Evolutionary conservation across 352 stramenopile species (phyloP).

Genomic region (Globisporangium irregulare): DNA sequence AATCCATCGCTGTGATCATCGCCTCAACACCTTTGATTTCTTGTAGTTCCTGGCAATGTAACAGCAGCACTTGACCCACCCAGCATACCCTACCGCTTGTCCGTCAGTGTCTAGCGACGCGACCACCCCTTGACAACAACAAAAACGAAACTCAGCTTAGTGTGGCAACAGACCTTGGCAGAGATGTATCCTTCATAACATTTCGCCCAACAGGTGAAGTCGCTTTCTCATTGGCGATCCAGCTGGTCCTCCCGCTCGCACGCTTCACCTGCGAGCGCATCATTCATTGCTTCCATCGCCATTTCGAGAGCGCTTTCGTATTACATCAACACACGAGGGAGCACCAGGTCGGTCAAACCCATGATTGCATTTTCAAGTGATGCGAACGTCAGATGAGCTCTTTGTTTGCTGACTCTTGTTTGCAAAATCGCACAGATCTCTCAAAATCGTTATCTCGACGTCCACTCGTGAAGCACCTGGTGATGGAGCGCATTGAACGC

Average conservation of each 20-base stretch:
- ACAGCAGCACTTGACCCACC: background rate
- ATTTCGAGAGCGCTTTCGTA: background rate
- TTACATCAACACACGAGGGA: background rate
- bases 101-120: background rate
- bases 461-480: constrained; percentile 47
- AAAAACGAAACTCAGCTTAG: background rate
- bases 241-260: no score
- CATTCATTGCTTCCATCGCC: background rate
- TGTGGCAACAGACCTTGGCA: background rate
- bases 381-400: no score
- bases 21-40: background rate
- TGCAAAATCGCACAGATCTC: background rate
- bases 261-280: background rate
- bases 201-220: background rate
- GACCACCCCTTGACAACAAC: background rate
- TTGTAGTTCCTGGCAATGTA: constrained; percentile 1
- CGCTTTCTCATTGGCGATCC: background rate
- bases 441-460: constrained; percentile 2
- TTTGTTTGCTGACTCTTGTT: no score
- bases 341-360: no score
- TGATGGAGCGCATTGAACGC: constrained; percentile 48
- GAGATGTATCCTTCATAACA: constrained; percentile 3
- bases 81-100: background rate
- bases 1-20: background rate
- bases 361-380: no score